A percentile compares a stretch with the other conserved stretches of the same genome.
Conservation (phyloP, 169 alveolate species). For the Plasmodium cynomolgi region DNA sequence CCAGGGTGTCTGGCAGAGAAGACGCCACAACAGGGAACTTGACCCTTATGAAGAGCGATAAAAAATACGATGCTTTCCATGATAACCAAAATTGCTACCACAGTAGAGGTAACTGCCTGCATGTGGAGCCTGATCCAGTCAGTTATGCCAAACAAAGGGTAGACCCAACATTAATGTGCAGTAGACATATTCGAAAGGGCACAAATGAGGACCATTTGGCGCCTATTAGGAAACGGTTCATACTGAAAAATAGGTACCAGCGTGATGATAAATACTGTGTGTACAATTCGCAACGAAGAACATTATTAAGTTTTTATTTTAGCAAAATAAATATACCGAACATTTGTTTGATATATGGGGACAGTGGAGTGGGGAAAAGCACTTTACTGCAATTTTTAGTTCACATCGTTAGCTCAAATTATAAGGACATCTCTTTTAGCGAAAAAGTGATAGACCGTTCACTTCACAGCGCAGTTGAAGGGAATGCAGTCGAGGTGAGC, state of each 20-base stretch:
- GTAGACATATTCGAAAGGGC: background rate
- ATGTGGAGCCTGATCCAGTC: background rate
- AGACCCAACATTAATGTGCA: background rate
- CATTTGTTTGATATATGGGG: constrained; percentile 70
- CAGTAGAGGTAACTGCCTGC: background rate
- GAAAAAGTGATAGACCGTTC: background rate
- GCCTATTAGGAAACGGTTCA: constrained; percentile 25
- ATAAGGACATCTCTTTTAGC: constrained; percentile 27
- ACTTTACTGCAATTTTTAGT: constrained; percentile 51
- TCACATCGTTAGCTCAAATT: constrained; percentile 28
- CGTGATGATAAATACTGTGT: constrained; percentile 47
- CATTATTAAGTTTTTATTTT: constrained; percentile 42
- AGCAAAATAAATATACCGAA: constrained; percentile 50
- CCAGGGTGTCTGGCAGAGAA: background rate
- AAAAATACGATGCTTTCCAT: background rate
- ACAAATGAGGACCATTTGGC: background rate
- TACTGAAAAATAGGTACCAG: constrained; percentile 43
- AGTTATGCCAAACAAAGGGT: background rate
- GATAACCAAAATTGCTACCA: background rate
- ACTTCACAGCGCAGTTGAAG: background rate
- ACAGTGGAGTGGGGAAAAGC: constrained; percentile 59
- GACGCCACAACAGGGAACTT: background rate
- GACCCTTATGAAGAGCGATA: background rate
- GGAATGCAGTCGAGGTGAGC: background rate
- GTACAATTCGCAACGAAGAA: constrained; percentile 26